Percentiles rank a stretch among this genome's conserved stretches.
phyloP scores from a whole-genome alignment of 768 basidiomycete species.

The Tremella mesenterica region DNA sequence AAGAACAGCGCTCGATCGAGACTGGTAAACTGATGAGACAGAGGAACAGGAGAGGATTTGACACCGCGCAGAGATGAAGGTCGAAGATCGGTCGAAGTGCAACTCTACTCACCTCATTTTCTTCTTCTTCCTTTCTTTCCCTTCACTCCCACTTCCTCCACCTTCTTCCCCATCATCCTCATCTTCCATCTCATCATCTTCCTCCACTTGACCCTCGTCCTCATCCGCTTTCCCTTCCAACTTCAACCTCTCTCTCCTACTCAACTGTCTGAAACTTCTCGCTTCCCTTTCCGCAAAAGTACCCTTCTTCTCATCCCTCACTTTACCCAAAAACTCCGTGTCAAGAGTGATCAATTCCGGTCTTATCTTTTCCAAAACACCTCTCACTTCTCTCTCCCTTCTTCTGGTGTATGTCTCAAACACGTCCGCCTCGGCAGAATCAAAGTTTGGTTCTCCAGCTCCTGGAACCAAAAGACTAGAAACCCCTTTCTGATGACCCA shows the following conservation, averaged over 20 bases:
- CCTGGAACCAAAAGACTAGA: constrained; percentile 85
- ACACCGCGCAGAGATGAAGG: too few species aligned
- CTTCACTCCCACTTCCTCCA: constrained; percentile 43
- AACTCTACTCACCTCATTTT: too few species aligned
- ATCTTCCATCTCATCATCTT: constrained; percentile 51
- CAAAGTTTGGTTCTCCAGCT: constrained; percentile 88
- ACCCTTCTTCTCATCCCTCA: constrained; percentile 20
- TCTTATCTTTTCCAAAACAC: constrained; percentile 86
- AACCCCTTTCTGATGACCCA: constrained; percentile 54
- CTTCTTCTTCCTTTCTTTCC: constrained; percentile 53
- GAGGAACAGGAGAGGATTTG: too few species aligned
- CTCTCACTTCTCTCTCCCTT: constrained; percentile 82
- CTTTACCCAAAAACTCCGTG: constrained; percentile 44
- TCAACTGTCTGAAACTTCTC: constrained; percentile 29
- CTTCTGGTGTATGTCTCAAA: constrained; percentile 75
- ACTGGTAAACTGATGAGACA: too few species aligned
- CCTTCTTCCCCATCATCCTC: constrained; percentile 45
- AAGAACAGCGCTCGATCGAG: too few species aligned
- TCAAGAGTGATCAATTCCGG: constrained; percentile 76
- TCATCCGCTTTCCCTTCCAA: constrained; percentile 56
- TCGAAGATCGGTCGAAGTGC: too few species aligned
- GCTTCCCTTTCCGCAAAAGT: constrained; percentile 42
- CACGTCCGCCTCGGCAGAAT: constrained; percentile 85
- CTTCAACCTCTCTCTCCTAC: constrained; percentile 65
- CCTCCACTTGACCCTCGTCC: constrained; percentile 53